These are phyloP conservation scores for Lonicera japonica DNA, from an alignment of 129 eudicot genomes.

Conservation along the genomic window DNA sequence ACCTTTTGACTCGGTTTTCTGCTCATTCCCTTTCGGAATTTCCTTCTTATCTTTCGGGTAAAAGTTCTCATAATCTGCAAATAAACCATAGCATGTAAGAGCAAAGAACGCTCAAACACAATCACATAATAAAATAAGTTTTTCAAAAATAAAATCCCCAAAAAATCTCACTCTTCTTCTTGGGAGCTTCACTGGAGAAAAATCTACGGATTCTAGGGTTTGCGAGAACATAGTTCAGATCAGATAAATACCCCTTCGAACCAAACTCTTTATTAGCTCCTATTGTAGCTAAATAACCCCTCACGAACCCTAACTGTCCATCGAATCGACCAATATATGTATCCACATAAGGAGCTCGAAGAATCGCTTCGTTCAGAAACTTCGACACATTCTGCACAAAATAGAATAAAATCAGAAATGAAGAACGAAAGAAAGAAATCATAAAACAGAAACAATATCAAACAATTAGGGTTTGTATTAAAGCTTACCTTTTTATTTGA, in stretches of 20 bases:
- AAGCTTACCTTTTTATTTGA: conserved; percentile 18
- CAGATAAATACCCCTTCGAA: conserved; percentile 36
- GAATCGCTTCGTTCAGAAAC: conserved; percentile 14
- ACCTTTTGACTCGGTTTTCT: conserved; percentile 91
- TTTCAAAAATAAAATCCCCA: background rate
- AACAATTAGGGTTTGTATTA: conserved; percentile 14
- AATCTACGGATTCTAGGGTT: conserved; percentile 59
- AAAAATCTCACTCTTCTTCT: conserved; percentile 67
- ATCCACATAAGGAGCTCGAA: conserved; percentile 2
- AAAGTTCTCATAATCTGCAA: conserved; percentile 79
- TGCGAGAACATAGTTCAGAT: conserved; percentile 37
- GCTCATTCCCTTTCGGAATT: conserved; percentile 58
- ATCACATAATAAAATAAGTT: conserved; percentile 5
- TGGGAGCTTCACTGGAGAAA: conserved; percentile 73
- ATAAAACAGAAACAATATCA: conserved; percentile 8
- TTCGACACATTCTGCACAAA: conserved; percentile 27
- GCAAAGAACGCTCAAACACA: background rate
- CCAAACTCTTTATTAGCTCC: conserved; percentile 26
- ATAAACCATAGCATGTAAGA: conserved; percentile 1
- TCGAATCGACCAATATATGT: conserved; percentile 12
- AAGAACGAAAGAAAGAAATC: background rate
- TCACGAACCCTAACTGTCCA: conserved; percentile 48
- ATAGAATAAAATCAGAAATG: background rate
- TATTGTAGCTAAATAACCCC: conserved; percentile 61
- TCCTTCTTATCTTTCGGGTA: conserved; percentile 83